Conservation (phyloP, 257 asterid genomes). For the Ajuga chamaepitys region DNA sequence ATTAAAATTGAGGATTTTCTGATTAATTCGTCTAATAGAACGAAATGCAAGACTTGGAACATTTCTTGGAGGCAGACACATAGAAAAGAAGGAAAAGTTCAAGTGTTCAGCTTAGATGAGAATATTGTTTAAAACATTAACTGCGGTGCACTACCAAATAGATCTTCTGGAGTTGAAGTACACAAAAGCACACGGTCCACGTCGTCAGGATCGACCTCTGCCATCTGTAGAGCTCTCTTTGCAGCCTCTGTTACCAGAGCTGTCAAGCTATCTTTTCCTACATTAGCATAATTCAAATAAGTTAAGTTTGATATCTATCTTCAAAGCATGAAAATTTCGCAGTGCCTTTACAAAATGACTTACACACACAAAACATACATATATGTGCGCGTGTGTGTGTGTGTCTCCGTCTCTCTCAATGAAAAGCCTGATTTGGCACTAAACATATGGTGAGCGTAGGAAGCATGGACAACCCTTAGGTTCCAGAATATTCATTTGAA, state of each 20-base stretch:
- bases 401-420: not conserved
- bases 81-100: not conserved
- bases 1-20: not conserved
- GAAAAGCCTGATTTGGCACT: not conserved
- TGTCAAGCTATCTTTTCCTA: slow-evolving; percentile 62
- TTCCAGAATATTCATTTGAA: not conserved
- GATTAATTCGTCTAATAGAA: not conserved
- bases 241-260: slow-evolving; percentile 70
- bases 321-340: not conserved
- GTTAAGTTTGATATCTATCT: not conserved
- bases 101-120: not conserved
- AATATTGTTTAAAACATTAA: slow-evolving; percentile 19
- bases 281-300: slow-evolving; percentile 13
- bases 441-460: not conserved
- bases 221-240: slow-evolving; percentile 87
- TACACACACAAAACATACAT: not conserved
- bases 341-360: not conserved
- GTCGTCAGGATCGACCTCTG: slow-evolving; percentile 65
- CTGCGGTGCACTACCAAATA: slow-evolving; percentile 93
- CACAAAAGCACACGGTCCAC: slow-evolving; percentile 76
- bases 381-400: too few relatives aligned
- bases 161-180: slow-evolving; percentile 86
- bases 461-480: not conserved
- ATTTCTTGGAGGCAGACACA: too few relatives aligned
- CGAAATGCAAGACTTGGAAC: not conserved